Base-by-base conservation (phyloP, 2,329 filamentous ascomycete genomes). In the Dactylellina leptospora region DNA sequence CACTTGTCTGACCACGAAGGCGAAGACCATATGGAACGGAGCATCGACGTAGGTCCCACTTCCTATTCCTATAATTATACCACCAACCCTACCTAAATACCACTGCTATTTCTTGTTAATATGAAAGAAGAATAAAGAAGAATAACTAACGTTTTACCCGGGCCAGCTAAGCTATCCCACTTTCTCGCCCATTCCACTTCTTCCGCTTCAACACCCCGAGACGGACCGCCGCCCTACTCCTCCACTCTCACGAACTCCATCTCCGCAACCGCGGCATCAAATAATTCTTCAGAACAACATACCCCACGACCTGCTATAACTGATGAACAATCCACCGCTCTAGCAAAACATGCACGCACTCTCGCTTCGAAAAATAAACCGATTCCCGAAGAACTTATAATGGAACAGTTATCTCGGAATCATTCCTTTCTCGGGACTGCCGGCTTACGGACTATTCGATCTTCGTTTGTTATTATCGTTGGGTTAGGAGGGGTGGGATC, bases 401-500 rank as follows among this genome's bases (percentile, higher is more conserved):
- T 96, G 48, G 95, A 99, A 81, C 95, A 99, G 80, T 85, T 99
- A 10, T 93, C 93, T 1, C 88, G 95, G 53, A 97, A 97, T 79
- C 87, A 91, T 59, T 92, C 95, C 27, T 99, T 99, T 78, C 86
- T 99, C 9, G 91, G 86, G 11, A 88, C 93, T 27, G 88, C 88
- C 5, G 95, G 95, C 0, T 85, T 99, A 9, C 82, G 84, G 13
- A 92, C 90, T 78, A 85, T 99, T 27, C 90, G 93, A 10, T 84
- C 85, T 48, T 86, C 93, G 0, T 96, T 96, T 77, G 86, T 99
- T 48, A 85, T 97, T 38, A 86, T 99, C 1, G 92, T 99, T 9
- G 95, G 95, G 2, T 93, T 92, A 75, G 95, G 95, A 74, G 95
- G 95, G 42, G 95, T 99, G 3, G 95, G 95, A 47, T 97, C 92